These are phyloP conservation scores for Cyclaneusma minus DNA, from an alignment of 2,329 filamentous ascomycete species.

Conservation along the genomic window DNA sequence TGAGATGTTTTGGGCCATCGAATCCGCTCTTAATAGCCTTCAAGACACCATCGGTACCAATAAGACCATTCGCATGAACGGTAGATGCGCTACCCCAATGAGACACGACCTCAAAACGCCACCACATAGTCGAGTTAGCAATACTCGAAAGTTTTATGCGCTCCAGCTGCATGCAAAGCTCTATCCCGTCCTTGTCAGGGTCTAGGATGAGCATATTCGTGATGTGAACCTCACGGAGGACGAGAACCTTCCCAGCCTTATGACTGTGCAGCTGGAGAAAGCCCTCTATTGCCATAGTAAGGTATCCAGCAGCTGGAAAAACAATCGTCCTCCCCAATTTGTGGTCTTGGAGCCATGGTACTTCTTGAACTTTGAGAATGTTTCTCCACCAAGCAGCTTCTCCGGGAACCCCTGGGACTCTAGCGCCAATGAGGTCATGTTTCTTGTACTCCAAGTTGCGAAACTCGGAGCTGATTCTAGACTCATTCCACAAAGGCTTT, in stretches of 20 bases:
- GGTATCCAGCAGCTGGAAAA: conserved; percentile 25
- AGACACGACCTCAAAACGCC: conserved; percentile 6
- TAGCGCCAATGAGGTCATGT: conserved; percentile 30
- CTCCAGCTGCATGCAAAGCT: conserved; percentile 5
- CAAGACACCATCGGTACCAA: too few relatives aligned
- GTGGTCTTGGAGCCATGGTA: conserved; percentile 33
- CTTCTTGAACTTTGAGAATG: conserved; percentile 20
- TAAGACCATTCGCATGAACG: conserved; percentile 6
- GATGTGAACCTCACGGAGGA: too few relatives aligned
- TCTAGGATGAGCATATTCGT: too few relatives aligned
- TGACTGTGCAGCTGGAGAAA: conserved; percentile 1
- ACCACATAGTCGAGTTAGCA: conserved; percentile 5
- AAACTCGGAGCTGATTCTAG: conserved; percentile 26
- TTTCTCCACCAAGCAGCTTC: conserved; percentile 21
- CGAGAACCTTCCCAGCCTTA: too few relatives aligned
- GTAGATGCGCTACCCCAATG: conserved; percentile 1
- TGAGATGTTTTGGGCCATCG: not conserved
- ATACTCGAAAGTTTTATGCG: conserved; percentile 3
- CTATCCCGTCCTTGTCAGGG: too few relatives aligned
- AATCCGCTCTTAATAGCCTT: conserved; percentile 1
- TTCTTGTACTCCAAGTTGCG: conserved; percentile 27
- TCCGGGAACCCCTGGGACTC: not conserved
- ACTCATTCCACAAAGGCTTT: conserved; percentile 35
- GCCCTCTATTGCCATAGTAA: conserved; percentile 12
- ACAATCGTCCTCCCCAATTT: conserved; percentile 29